A percentile compares a stretch with the other conserved stretches of the same genome.
phyloP scores from a whole-genome alignment of 805 yeast species.

The Ogataea chonburiensis region DNA sequence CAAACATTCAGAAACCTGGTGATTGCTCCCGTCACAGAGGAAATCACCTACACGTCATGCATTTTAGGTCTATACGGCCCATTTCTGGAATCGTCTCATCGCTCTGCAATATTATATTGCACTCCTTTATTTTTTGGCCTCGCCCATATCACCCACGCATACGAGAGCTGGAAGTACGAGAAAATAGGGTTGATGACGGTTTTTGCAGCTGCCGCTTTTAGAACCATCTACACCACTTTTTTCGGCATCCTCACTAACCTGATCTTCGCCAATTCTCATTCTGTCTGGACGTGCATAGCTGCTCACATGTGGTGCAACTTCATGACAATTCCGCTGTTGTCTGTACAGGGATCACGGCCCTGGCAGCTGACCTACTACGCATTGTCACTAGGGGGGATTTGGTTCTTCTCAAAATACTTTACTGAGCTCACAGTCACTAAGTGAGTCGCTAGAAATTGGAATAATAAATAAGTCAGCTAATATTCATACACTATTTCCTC shows the following conservation, averaged over 20 bases:
- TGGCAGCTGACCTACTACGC: conserved; percentile 38
- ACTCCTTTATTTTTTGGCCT: conserved; percentile 71
- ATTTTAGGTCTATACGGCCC: conserved; percentile 35
- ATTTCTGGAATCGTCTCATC: conserved; percentile 10
- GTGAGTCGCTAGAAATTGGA: neutral
- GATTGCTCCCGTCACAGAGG: conserved; percentile 79
- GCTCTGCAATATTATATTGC: conserved; percentile 28
- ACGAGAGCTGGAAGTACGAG: conserved; percentile 39
- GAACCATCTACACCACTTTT: conserved; percentile 60
- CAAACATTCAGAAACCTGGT: conserved; percentile 55
- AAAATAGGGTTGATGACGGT: conserved; percentile 30
- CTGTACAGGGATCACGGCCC: conserved; percentile 11
- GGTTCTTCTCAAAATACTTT: conserved; percentile 36
- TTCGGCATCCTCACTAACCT: conserved; percentile 70
- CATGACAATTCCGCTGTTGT: conserved; percentile 59
- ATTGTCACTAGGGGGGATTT: conserved; percentile 44
- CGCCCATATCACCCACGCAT: conserved; percentile 78
- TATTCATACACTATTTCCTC: conserved; percentile 15
- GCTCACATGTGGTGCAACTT: conserved; percentile 69
- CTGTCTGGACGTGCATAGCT: conserved; percentile 53
- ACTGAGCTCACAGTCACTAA: conserved; percentile 16
- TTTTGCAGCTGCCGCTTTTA: conserved; percentile 44
- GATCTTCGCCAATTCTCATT: conserved; percentile 50
- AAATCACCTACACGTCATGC: conserved; percentile 61
- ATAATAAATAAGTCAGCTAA: conserved; percentile 4